Conservation (phyloP, 805 yeast genomes). For the Sungouiella thailandica region DNA sequence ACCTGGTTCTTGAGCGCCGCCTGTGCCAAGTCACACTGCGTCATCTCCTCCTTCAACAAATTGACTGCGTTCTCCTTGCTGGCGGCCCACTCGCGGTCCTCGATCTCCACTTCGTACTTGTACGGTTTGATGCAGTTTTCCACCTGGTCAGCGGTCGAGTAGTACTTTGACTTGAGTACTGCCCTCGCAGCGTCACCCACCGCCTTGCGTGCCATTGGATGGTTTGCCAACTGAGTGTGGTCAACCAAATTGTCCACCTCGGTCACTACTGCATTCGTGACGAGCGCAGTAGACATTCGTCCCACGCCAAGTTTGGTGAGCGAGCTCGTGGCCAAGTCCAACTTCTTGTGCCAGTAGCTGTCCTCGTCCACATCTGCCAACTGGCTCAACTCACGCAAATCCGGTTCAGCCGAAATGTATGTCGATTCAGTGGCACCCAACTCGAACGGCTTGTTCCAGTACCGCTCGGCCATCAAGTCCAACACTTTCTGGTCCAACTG, state of each 20-base stretch:
- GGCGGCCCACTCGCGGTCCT: constrained; percentile 86
- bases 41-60: constrained; percentile 75
- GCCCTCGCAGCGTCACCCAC: constrained; percentile 80
- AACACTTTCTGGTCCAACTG: constrained; percentile 86
- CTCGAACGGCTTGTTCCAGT: constrained; percentile 73
- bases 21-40: constrained; percentile 70
- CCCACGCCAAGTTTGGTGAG: constrained; percentile 94
- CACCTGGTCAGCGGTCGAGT: constrained; percentile 95
- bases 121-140: constrained; percentile 98
- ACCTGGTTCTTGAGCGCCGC: constrained; percentile 57
- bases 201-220: constrained; percentile 78
- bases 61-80: constrained; percentile 75
- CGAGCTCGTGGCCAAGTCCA: constrained; percentile 78
- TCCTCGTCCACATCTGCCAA: constrained; percentile 54
- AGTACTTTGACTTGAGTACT: constrained; percentile 73
- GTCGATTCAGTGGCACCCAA: neutral
- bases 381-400: constrained; percentile 50
- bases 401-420: constrained; percentile 33
- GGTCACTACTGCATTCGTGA: constrained; percentile 72
- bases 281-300: constrained; percentile 74
- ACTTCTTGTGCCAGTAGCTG: constrained; percentile 79
- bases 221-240: constrained; percentile 71
- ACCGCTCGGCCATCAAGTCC: constrained; percentile 81
- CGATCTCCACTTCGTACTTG: constrained; percentile 94
- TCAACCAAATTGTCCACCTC: constrained; percentile 74